A percentile compares a stretch with the other conserved stretches of the same genome.
Conservation (phyloP, 2,329 filamentous ascomycete genomes). For the Grosmannia serpens region DNA sequence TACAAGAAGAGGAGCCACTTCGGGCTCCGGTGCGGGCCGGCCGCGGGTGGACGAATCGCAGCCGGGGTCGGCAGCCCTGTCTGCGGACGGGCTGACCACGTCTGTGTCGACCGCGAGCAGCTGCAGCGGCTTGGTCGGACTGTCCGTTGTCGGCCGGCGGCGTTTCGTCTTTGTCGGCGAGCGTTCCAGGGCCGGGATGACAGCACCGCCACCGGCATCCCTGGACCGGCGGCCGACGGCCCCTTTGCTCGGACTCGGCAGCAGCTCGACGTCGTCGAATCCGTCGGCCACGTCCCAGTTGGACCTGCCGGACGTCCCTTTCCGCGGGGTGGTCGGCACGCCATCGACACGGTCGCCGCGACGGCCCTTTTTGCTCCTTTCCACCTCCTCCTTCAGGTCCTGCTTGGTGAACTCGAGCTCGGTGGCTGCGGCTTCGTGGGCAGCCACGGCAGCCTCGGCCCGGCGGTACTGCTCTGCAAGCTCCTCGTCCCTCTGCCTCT, state of each 20-base stretch:
- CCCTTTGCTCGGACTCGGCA: constrained; percentile 40
- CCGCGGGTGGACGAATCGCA: too few relatives aligned
- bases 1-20: constrained; percentile 32
- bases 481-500: constrained; percentile 53
- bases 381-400: constrained; percentile 53
- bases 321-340: constrained; percentile 43
- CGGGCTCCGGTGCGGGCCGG: background rate
- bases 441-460: constrained; percentile 51
- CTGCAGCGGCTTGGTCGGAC: constrained; percentile 52
- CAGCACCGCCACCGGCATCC: constrained; percentile 28
- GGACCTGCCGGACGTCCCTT: constrained; percentile 24
- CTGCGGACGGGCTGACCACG: too few relatives aligned
- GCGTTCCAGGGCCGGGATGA: constrained; percentile 34
- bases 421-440: constrained; percentile 53
- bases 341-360: constrained; percentile 18
- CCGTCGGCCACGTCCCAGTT: constrained; percentile 58
- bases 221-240: constrained; percentile 25
- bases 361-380: constrained; percentile 27
- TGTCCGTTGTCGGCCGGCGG: constrained; percentile 54
- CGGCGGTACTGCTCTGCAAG: constrained; percentile 51
- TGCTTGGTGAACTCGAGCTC: constrained; percentile 63
- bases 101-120: constrained; percentile 20
- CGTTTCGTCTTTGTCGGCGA: constrained; percentile 60
- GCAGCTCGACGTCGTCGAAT: constrained; percentile 58
- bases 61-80: too few relatives aligned